Evolutionary conservation across 306 rosid genomes (phyloP), one percentile per base, ranked within the genome.

Genomic region (Carpinus viminea): DNA sequence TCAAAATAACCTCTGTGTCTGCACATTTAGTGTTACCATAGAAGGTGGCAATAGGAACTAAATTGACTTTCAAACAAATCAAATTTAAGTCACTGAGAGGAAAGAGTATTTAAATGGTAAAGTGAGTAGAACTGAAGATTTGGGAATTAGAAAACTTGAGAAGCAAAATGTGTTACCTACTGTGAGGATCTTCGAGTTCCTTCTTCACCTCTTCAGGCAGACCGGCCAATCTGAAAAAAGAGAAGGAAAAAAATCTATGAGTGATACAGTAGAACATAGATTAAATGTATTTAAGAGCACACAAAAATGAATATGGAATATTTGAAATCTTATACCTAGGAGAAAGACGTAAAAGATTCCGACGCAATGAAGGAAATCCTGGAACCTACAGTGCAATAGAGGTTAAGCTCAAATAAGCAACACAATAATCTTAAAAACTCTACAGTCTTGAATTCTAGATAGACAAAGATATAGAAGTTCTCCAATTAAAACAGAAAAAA

Each of bases 181-280:
- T 91, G 53, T 75, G 75, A 83, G 97, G 97, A 80, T 95, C 98
- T 85, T 92, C 98, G 54, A 95, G 92, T 61, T 83, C 85, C 85
- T 89, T 88, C 86, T 86, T 95, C 83, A 76, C 90, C 78, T 91
- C 89, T 81, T 90, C 79, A 5, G 98, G 97, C 75, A 91, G 88
- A 84, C 77, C 85, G 34, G 93, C 97, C 84, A 94, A 85, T 85
- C 98, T 94, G 76, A 72, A 28, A 68, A 59, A 24, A 72, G 53
- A 11, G 41, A 41, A 61, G 26, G 70, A 9, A 73, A 77, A 72
- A 75, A 61, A 48, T 57, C 48, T 71, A 73, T 71, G 60, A 75
- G 45, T 18, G 72, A 77, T 26, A 54, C 51, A 47, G 77, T 36
- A 74, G 57, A 70, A 31, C 70, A 57, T 66, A 70, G 83, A 59